Conservation (phyloP, 768 basidiomycete genomes). For the Sporobolomyces phaffii region DNA sequence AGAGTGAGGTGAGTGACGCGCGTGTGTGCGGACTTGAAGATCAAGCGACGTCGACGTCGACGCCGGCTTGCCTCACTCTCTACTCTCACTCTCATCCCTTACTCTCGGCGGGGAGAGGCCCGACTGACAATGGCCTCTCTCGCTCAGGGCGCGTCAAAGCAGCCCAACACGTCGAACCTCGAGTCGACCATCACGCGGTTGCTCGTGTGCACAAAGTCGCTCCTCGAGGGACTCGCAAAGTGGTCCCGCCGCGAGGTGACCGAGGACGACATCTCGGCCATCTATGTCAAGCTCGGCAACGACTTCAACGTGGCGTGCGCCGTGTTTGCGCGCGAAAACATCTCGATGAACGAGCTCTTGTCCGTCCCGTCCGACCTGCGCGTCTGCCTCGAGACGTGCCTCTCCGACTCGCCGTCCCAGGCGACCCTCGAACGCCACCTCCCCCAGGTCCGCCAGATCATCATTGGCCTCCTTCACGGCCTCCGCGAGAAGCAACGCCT, state of each 20-base stretch:
- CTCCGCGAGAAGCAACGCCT: constrained; percentile 84
- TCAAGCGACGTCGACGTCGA: too few species aligned
- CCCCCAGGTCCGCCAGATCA: constrained; percentile 83
- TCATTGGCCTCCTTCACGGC: constrained; percentile 85
- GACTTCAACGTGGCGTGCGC: constrained; percentile 92
- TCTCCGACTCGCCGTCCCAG: constrained; percentile 76
- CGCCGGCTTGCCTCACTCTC: too few species aligned
- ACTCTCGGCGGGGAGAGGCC: not conserved
- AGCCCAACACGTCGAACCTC: constrained; percentile 48
- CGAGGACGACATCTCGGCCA: constrained; percentile 83
- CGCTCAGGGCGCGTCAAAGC: not conserved
- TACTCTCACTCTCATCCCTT: too few species aligned
- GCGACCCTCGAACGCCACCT: constrained; percentile 83
- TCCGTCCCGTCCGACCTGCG: constrained; percentile 83
- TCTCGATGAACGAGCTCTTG: constrained; percentile 83
- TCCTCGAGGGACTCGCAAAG: constrained; percentile 77
- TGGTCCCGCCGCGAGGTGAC: constrained; percentile 71
- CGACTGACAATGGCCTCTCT: not conserved
- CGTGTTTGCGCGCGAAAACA: constrained; percentile 75
- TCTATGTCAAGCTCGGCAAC: constrained; percentile 92
- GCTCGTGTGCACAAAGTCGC: constrained; percentile 85
- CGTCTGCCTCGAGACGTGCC: constrained; percentile 76
- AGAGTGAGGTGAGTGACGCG: too few species aligned
- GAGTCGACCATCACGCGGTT: constrained; percentile 88
- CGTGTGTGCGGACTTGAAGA: too few species aligned